These are phyloP conservation scores for Scutellaria barbata DNA, from an alignment of 257 asterid species.

Conservation along the genomic window DNA sequence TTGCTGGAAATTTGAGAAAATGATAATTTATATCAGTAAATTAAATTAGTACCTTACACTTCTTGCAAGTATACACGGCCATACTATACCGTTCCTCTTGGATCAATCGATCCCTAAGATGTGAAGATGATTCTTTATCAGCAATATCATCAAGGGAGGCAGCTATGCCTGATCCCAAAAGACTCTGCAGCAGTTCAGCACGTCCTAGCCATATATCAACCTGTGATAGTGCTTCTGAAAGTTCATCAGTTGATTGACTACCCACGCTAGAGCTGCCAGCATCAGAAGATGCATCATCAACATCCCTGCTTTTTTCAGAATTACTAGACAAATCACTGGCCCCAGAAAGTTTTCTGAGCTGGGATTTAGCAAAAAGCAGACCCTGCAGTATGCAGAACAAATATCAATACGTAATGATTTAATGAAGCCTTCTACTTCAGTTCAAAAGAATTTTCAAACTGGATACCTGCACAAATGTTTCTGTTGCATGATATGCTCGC, in stretches of 20 bases:
- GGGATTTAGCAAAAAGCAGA: slow-evolving; percentile 77
- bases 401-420: slow-evolving; percentile 25
- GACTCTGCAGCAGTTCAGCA: slow-evolving; percentile 95
- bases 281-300: slow-evolving; percentile 90
- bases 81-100: slow-evolving; percentile 92
- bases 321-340: slow-evolving; percentile 70
- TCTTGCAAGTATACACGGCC: slow-evolving; percentile 98
- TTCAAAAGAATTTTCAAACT: slow-evolving; percentile 34
- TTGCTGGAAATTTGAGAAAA: slow-evolving; percentile 1
- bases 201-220: slow-evolving; percentile 92
- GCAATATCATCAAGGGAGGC: slow-evolving; percentile 97
- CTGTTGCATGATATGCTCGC: slow-evolving; percentile 96
- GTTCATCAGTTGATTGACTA: slow-evolving; percentile 88
- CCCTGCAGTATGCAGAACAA: slow-evolving; percentile 61
- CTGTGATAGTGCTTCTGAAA: slow-evolving; percentile 76
- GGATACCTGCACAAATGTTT: slow-evolving; percentile 90
- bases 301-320: slow-evolving; percentile 77
- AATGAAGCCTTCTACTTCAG: slow-evolving; percentile 17
- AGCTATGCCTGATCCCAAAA: slow-evolving; percentile 95
- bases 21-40: slow-evolving; percentile 28
- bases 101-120: slow-evolving; percentile 87
- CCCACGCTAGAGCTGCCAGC: slow-evolving; percentile 94
- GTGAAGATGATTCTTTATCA: slow-evolving; percentile 84
- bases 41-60: slow-evolving; percentile 80
- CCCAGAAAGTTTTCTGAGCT: slow-evolving; percentile 88